Evolutionary conservation across 768 basidiomycete species (phyloP), one percentile per base, ranked within the genome.

Genomic region (Boletus bicolor): DNA sequence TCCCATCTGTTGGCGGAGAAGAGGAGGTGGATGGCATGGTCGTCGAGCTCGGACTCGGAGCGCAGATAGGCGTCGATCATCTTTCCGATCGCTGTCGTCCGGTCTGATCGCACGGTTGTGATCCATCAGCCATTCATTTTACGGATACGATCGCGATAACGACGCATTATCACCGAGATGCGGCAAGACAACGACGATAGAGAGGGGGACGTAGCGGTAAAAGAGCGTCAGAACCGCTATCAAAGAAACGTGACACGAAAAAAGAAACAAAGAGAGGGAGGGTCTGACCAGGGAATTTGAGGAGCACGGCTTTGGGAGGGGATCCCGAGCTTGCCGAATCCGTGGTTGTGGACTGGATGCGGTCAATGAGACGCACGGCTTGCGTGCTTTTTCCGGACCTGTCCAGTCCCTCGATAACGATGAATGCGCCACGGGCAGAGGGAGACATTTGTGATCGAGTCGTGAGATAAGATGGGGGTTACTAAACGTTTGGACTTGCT

Each of bases 1-100:
- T 98, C 95, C 97, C 97, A 98, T 36, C 96, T 82, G 68, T 99
- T 99, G 2, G 95, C 97, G 43, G 93, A 87, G 77, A 99, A 98
- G 53, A 99, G 81, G 4, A 98, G 83, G 68, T 98, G 96, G 47
- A 98, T 86, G 2, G 87, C 90, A 57, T 79, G 88, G 73, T 98
- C 94, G 70, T 96, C 93, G 48, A 99, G 79, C 14, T 98, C 92
- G 14, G 88, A 80, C 49, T 90, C 72, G 14, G 89, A 89, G 45
- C 83, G 84, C 53, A 99, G 78, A 71, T 98, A 99, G 28, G 86
- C 80, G 72, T 98, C 88, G 64, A 99, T 98, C 86, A 94, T 91
- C 62, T 86, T 79, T 3, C 96, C 96, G 51, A 93, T 95, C 3
- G 90, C 69, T 2, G 96, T 96, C 5, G 91, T 91, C 34, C 97